Evolutionary conservation across 2,329 filamentous ascomycete species (phyloP).

Genomic region (Phialophora expanda): DNA sequence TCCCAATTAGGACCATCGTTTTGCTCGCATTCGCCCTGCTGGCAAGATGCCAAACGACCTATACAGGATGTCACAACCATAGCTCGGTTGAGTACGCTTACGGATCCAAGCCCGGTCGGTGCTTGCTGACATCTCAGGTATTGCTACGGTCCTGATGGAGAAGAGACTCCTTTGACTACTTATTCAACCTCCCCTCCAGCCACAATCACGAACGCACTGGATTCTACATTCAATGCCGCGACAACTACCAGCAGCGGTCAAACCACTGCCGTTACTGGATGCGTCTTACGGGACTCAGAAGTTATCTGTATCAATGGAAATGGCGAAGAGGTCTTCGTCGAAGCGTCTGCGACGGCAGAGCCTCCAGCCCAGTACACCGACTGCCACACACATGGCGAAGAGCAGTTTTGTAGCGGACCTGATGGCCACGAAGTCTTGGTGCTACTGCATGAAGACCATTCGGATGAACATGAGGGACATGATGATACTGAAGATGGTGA

Average conservation of each 20-base stretch:
- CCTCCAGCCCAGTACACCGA: conserved; percentile 66
- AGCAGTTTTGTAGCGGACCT: conserved; percentile 54
- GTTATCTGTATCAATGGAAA: conserved; percentile 44
- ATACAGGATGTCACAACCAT: conserved; percentile 44
- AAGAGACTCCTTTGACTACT: conserved; percentile 40
- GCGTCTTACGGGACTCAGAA: conserved; percentile 55
- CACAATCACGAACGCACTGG: conserved; percentile 26
- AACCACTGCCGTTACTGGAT: conserved; percentile 58
- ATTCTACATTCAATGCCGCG: conserved; percentile 38
- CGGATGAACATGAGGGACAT: background rate
- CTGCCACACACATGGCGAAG: conserved; percentile 66
- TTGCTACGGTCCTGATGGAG: conserved; percentile 43
- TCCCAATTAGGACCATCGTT: background rate
- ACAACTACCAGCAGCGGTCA: conserved; percentile 43
- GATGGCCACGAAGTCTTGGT: background rate
- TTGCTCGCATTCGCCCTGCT: background rate
- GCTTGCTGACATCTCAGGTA: conserved; percentile 30
- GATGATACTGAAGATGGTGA: conserved; percentile 44
- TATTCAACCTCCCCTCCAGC: conserved; percentile 31
- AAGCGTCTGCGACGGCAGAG: conserved; percentile 57
- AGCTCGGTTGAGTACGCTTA: conserved; percentile 40
- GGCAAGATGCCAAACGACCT: conserved; percentile 30
- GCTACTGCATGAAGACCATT: background rate
- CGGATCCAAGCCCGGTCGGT: background rate
- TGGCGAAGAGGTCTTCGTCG: conserved; percentile 48